phyloP scores from a whole-genome alignment of 2,329 filamentous ascomycete species.

The Lachnellula cervina region DNA sequence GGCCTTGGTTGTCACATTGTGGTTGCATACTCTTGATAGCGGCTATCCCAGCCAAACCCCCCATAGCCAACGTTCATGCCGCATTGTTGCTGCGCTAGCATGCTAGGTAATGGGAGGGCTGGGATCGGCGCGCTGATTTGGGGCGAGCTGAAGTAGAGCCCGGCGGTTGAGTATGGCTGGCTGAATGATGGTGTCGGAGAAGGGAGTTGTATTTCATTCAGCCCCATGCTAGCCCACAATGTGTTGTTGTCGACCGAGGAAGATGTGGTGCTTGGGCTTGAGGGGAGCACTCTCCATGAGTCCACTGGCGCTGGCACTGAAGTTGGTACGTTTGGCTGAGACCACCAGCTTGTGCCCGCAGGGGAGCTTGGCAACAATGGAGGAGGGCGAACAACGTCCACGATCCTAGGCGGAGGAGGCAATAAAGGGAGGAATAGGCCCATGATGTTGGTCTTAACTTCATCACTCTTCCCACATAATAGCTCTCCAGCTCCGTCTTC shows the following conservation, averaged over 20 bases:
- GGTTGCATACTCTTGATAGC: conserved; percentile 74
- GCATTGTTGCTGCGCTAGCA: conserved; percentile 76
- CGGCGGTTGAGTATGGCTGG: conserved; percentile 68
- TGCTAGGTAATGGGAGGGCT: conserved; percentile 76
- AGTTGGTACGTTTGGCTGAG: conserved; percentile 60
- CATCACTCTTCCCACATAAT: conserved; percentile 83
- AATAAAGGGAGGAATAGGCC: conserved; percentile 80
- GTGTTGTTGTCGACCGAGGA: conserved; percentile 63
- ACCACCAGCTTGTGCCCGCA: conserved; percentile 73
- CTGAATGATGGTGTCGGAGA: conserved; percentile 78
- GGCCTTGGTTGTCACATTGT: conserved; percentile 72
- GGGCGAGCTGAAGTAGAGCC: conserved; percentile 75
- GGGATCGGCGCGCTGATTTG: conserved; percentile 70
- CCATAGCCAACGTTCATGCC: conserved; percentile 72
- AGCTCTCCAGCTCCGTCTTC: conserved; percentile 95
- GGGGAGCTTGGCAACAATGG: conserved; percentile 82
- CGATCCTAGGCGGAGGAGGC: conserved; percentile 78
- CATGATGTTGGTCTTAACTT: conserved; percentile 84
- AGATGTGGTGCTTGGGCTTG: conserved; percentile 75
- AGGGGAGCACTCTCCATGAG: conserved; percentile 85
- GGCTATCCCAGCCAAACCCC: conserved; percentile 77
- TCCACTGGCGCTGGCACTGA: conserved; percentile 69
- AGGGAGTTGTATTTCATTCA: conserved; percentile 69
- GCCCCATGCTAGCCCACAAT: conserved; percentile 74
- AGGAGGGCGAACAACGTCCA: conserved; percentile 83